Evolutionary conservation across 192 early-diverging fungal genomes (phyloP).

Genomic region (Umbelopsis sp.): DNA sequence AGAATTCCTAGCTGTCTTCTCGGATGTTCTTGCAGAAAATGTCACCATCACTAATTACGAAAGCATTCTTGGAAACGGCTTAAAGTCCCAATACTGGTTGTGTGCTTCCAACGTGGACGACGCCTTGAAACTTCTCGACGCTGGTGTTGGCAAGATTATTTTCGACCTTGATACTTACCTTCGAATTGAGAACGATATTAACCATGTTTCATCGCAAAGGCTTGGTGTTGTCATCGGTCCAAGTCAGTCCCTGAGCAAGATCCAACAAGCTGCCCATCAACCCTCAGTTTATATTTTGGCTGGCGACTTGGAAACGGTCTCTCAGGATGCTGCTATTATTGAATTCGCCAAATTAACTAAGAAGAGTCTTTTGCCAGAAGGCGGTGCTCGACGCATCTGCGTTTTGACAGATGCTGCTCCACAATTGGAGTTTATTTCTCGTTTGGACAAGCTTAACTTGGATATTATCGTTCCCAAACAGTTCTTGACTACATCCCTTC

Average conservation of each 20-base stretch:
- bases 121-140: constrained; percentile 47
- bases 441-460: constrained; percentile 33
- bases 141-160: constrained; percentile 49
- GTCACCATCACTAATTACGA: constrained; percentile 30
- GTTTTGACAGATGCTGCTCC: constrained; percentile 24
- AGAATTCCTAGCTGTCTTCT: neutral
- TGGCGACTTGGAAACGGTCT: neutral
- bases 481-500: constrained; percentile 34
- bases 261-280: constrained; percentile 7
- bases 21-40: constrained; percentile 32
- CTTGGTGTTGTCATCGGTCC: constrained; percentile 35
- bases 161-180: constrained; percentile 36
- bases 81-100: constrained; percentile 46
- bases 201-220: constrained; percentile 43
- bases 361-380: constrained; percentile 41
- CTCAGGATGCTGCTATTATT: neutral
- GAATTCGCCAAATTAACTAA: constrained; percentile 23
- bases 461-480: constrained; percentile 37
- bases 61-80: constrained; percentile 31
- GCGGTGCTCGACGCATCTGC: constrained; percentile 41
- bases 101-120: constrained; percentile 39
- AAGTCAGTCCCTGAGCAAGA: neutral
- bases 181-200: constrained; percentile 29
- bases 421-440: constrained; percentile 28
- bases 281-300: constrained; percentile 15